These are phyloP conservation scores for Jatropha curcas DNA, from an alignment of 345 rosid species.

Conservation along the genomic window DNA sequence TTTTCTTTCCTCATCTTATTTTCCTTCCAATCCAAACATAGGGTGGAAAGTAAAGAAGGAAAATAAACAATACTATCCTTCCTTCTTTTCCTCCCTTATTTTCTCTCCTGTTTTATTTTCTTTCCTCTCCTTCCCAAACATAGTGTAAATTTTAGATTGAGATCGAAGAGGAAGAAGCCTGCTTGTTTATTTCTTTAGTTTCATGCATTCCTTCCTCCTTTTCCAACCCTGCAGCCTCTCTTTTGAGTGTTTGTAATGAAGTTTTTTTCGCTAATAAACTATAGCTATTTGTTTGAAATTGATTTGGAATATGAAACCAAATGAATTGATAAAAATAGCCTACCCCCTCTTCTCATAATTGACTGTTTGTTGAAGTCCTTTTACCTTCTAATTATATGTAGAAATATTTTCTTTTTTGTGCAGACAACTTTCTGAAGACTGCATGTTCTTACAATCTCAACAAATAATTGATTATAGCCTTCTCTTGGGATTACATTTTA, in stretches of 20 bases:
- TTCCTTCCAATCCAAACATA: too few species aligned
- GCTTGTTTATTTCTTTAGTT: neutral
- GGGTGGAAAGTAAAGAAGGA: too few species aligned
- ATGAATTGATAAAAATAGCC: neutral
- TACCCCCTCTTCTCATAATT: neutral
- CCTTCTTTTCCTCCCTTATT: too few species aligned
- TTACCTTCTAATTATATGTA: constrained; percentile 6
- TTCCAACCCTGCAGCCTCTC: neutral
- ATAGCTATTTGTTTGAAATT: constrained; percentile 2
- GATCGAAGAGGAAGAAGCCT: neutral
- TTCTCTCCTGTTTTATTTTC: too few species aligned
- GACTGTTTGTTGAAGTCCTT: neutral
- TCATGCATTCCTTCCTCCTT: neutral
- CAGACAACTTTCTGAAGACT: constrained; percentile 76
- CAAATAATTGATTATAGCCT: constrained; percentile 87
- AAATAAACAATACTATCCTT: too few species aligned
- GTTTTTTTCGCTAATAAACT: neutral
- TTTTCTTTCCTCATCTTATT: too few species aligned
- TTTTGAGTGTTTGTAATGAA: neutral
- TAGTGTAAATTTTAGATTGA: neutral
- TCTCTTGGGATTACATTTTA: constrained; percentile 77
- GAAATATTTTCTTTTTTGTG: constrained; percentile 21
- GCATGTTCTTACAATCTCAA: constrained; percentile 76
- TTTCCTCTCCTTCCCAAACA: too few species aligned
- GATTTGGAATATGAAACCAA: neutral